Conservation (phyloP, 106 monocot genomes). For the Gastrodia elata region DNA sequence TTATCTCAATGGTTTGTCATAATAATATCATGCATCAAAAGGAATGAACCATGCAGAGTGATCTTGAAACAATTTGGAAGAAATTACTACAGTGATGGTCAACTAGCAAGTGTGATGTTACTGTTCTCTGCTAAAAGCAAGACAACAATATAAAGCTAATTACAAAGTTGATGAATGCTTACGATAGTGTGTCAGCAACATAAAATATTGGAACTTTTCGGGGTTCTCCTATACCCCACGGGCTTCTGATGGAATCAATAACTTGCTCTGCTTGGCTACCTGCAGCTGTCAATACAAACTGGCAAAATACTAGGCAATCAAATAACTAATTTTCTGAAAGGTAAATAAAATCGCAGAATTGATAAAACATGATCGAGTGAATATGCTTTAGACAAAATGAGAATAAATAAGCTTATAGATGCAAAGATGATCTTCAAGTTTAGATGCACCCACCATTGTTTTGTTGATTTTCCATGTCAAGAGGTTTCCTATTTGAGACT, state of each 20-base stretch:
- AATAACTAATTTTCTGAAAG: neutral
- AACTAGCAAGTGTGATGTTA: neutral
- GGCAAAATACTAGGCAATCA: neutral
- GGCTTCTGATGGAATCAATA: slow-evolving; percentile 39
- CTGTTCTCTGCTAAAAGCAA: neutral
- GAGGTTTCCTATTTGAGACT: neutral
- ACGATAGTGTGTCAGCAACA: slow-evolving; percentile 67
- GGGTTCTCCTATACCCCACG: slow-evolving; percentile 44
- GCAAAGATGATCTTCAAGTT: neutral
- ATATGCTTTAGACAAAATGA: neutral
- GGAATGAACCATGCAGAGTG: neutral
- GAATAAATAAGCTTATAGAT: neutral
- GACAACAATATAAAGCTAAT: neutral
- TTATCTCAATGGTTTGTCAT: neutral
- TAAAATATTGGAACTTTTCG: slow-evolving; percentile 77
- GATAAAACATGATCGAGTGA: neutral
- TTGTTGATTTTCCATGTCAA: neutral
- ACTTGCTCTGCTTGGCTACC: slow-evolving; percentile 59
- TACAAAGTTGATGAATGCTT: slow-evolving; percentile 13
- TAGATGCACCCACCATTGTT: neutral
- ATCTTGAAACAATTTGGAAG: neutral
- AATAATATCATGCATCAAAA: neutral
- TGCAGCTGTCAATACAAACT: slow-evolving; percentile 95
- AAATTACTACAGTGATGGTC: neutral
- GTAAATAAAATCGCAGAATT: neutral